Evolutionary conservation across 2,329 filamentous ascomycete genomes (phyloP).

Genomic region (Penicillium capsulatum): DNA sequence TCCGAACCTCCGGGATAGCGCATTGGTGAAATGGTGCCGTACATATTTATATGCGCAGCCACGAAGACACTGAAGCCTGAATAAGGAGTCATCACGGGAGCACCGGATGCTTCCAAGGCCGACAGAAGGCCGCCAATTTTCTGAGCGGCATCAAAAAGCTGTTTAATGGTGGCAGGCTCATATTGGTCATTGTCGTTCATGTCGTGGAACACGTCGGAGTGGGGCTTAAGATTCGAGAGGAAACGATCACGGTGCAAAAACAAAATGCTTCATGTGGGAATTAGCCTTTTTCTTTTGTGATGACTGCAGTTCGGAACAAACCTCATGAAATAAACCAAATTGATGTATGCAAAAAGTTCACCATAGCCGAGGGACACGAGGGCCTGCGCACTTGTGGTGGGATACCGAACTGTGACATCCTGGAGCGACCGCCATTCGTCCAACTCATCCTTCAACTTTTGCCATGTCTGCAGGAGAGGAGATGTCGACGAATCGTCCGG

Average conservation of each 20-base stretch:
- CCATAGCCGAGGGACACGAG: constrained; percentile 36
- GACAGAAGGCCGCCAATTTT: constrained; percentile 31
- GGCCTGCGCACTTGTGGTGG: constrained; percentile 32
- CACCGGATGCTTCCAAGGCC: constrained; percentile 29
- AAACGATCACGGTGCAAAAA: constrained; percentile 36
- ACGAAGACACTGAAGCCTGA: constrained; percentile 38
- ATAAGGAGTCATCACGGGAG: constrained; percentile 36
- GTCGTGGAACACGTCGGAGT: constrained; percentile 21
- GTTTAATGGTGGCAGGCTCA: constrained; percentile 25
- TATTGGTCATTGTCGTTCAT: constrained; percentile 14
- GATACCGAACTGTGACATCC: constrained; percentile 32
- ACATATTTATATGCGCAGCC: constrained; percentile 39
- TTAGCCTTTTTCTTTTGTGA: background rate
- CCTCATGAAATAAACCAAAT: constrained; percentile 38
- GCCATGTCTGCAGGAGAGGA: constrained; percentile 26
- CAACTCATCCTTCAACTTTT: constrained; percentile 29
- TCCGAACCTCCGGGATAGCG: constrained; percentile 32
- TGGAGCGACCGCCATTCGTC: constrained; percentile 36
- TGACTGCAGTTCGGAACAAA: constrained; percentile 6
- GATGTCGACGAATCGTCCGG: constrained; percentile 11
- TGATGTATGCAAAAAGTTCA: constrained; percentile 38
- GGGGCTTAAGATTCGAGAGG: constrained; percentile 29
- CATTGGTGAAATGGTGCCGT: constrained; percentile 33
- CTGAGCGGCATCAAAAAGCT: constrained; percentile 33
- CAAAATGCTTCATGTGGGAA: constrained; percentile 22